phyloP scores from a whole-genome alignment of 495 filamentous ascomycete species.

The Penicillium daleae region DNA sequence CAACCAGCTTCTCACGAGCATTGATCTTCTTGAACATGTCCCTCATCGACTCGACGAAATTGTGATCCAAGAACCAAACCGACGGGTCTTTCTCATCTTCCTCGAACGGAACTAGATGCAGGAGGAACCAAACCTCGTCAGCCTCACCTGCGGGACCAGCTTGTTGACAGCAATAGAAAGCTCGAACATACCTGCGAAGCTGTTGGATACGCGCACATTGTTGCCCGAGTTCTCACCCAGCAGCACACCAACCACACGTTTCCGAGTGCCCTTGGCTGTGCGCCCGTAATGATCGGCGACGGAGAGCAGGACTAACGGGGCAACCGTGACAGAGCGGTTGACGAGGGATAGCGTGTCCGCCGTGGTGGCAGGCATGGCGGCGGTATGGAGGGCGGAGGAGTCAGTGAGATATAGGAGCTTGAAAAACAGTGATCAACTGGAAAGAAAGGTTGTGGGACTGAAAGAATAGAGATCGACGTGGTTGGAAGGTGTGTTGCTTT shows the following conservation, averaged over 20 bases:
- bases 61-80: constrained; percentile 99
- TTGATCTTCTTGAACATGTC: constrained; percentile 99
- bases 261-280: constrained; percentile 83
- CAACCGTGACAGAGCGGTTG: constrained; percentile 91
- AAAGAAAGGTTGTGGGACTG: not conserved
- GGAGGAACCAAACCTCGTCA: constrained; percentile 16
- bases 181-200: constrained; percentile 81
- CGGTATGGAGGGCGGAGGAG: constrained; percentile 17
- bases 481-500: constrained; percentile 13
- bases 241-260: constrained; percentile 94
- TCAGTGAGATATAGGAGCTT: constrained; percentile 10
- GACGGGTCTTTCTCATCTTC: constrained; percentile 98
- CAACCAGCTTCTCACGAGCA: constrained; percentile 96
- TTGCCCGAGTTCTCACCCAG: constrained; percentile 94
- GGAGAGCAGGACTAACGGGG: constrained; percentile 95
- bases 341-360: constrained; percentile 92
- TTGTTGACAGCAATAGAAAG: constrained; percentile 12
- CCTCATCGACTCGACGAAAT: constrained; percentile 99
- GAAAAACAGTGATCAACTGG: not conserved
- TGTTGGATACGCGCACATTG: constrained; percentile 96
- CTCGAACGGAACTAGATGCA: constrained; percentile 84
- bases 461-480: not conserved
- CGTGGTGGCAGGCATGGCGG: constrained; percentile 88
- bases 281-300: constrained; percentile 98
- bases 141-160: constrained; percentile 12